Evolutionary conservation across 345 rosid species (phyloP).

Genomic region (Populus davidiana): DNA sequence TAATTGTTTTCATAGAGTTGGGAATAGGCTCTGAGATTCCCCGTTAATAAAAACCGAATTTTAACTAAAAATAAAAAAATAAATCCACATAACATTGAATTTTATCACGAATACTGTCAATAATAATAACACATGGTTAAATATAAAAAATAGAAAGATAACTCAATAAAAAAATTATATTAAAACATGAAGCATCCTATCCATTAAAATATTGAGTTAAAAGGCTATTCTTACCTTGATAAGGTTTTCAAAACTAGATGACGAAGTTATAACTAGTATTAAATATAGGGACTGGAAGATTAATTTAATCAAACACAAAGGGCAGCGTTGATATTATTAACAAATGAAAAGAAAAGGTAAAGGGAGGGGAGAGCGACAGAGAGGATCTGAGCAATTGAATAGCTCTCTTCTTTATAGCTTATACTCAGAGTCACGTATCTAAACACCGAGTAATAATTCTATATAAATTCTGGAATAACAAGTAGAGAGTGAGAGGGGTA

Average conservation of each 20-base stretch:
- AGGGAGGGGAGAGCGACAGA: not conserved
- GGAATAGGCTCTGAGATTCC: no score
- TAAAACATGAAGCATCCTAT: not conserved
- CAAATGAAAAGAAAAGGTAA: not conserved
- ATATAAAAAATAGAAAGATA: not conserved
- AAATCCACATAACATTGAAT: no score
- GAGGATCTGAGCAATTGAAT: slow-evolving; percentile 23
- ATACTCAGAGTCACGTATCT: not conserved
- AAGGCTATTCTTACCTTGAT: no score
- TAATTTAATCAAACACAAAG: not conserved
- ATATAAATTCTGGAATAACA: not conserved
- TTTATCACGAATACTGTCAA: no score
- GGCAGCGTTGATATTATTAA: not conserved
- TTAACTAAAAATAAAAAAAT: no score
- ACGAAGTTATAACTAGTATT: not conserved
- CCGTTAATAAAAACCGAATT: no score
- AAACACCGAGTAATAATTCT: not conserved
- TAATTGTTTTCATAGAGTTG: no score
- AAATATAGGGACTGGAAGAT: not conserved
- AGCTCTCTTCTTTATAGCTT: slow-evolving; percentile 9
- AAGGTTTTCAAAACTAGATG: not conserved
- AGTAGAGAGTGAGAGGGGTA: not conserved
- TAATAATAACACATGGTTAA: not conserved
- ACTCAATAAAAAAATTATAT: not conserved
- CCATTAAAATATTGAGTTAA: no score